Evolutionary conservation across 2,329 filamentous ascomycete genomes (phyloP), one percentile per base, ranked within the genome.

Genomic region (Monosporascus sp.): DNA sequence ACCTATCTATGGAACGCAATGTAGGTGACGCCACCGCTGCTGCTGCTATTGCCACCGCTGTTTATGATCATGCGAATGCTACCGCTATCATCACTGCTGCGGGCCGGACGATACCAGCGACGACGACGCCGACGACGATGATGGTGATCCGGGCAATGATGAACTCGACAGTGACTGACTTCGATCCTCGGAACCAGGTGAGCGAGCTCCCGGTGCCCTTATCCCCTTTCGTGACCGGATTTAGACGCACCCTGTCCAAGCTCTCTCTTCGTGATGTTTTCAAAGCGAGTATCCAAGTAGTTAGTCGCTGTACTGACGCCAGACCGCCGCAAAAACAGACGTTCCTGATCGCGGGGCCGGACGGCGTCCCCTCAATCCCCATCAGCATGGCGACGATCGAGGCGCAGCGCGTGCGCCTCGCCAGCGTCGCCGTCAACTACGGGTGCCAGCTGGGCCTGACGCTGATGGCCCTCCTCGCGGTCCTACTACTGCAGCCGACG

Each of bases 391-490:
- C 57, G 7, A 37, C 46, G 19, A 63, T 64, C 53, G 59, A 66
- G 43, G 56, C 56, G 5, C 61, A 62, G 47, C 59, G 64, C 11
- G 52, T 63, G 17, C 59, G 59, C 3, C 58, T 65, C 2, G 61
- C 61, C 57, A 71, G 67, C 61, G 67, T 72, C 26, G 67, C 66
- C 65, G 83, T 89, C 74, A 86, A 85, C 70, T 90, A 86, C 66
- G 85, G 82, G 50, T 72, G 80, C 19, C 88, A 93, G 67, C 76
- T 91, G 50, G 90, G 90, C 31, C 83, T 87, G 24, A 83, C 81
- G 47, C 59, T 86, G 53, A 71, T 87, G 56, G 81, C 91, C 63
- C 73, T 92, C 19, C 60, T 87, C 44, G 76, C 88, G 31, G 73
- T 92, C 3, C 71, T 91, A 11, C 64, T 86, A 54, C 78, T 92